Percentiles rank a stretch among this genome's conserved stretches.
Conservation (phyloP, 2,329 filamentous ascomycete genomes). For the Drechslerella dactyloides region DNA sequence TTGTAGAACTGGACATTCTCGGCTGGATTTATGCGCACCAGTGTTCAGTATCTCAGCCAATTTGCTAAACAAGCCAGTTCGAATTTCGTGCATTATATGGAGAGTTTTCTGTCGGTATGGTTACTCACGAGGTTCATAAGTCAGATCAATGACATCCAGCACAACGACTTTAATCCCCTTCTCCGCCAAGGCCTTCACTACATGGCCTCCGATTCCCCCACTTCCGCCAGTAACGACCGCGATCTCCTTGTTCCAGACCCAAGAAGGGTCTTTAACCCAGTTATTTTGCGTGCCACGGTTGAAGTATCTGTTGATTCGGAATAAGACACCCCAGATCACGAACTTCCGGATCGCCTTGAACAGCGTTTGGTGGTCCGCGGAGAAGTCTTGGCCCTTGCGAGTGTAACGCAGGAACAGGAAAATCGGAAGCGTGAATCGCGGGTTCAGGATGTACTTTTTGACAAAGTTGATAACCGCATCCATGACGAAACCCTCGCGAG, state of each 20-base stretch:
- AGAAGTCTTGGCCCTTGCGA: constrained; percentile 66
- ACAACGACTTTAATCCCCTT: constrained; percentile 72
- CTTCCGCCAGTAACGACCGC: constrained; percentile 77
- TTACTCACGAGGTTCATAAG: constrained; percentile 62
- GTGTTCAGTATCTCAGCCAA: no score
- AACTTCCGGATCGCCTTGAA: constrained; percentile 65
- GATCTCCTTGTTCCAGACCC: constrained; percentile 71
- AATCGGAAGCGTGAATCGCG: constrained; percentile 69
- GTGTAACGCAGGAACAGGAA: constrained; percentile 70
- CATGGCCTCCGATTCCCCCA: constrained; percentile 72
- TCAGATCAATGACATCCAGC: constrained; percentile 71
- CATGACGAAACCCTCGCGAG: constrained; percentile 45
- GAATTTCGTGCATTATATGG: no score
- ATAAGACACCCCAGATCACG: constrained; percentile 63
- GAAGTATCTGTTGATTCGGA: constrained; percentile 63
- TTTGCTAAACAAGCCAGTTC: no score
- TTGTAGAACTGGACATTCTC: constrained; percentile 71
- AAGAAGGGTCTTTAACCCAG: constrained; percentile 64
- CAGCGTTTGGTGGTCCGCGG: constrained; percentile 63
- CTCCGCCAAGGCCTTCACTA: constrained; percentile 71
- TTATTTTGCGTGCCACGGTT: constrained; percentile 63
- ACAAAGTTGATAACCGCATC: constrained; percentile 56
- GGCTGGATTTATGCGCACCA: constrained; percentile 57
- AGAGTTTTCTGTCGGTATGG: background rate
- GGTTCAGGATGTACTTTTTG: constrained; percentile 69